phyloP scores from a whole-genome alignment of 148 eudicot species.

The Amaranthus cruentus region DNA sequence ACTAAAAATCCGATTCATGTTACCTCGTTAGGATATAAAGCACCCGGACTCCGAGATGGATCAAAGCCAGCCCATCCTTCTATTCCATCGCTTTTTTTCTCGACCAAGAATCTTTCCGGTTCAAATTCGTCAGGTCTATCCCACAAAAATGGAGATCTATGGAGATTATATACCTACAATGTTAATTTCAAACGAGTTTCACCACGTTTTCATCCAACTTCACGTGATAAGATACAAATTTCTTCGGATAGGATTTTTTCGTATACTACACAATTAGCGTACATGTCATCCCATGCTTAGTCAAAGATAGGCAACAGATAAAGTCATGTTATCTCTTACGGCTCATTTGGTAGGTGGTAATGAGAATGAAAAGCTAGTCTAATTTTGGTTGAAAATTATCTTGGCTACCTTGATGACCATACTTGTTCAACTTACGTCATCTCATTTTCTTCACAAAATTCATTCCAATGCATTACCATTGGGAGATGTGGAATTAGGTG shows the following conservation, averaged over 20 bases:
- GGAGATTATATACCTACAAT: slow-evolving; percentile 89
- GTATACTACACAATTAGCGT: background rate
- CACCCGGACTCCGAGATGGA: slow-evolving; percentile 96
- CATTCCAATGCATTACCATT: too few relatives aligned
- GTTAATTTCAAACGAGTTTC: background rate
- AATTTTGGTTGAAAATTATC: too few relatives aligned
- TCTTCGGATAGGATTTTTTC: background rate
- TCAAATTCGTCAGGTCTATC: slow-evolving; percentile 79
- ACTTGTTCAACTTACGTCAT: too few relatives aligned
- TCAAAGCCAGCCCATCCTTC: slow-evolving; percentile 97
- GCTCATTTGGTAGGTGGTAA: too few relatives aligned
- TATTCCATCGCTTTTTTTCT: slow-evolving; percentile 48
- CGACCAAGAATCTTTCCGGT: slow-evolving; percentile 77
- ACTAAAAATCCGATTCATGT: background rate
- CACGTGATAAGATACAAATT: background rate
- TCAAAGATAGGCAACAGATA: too few relatives aligned
- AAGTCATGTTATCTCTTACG: too few relatives aligned
- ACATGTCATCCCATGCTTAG: too few relatives aligned
- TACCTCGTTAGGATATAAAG: slow-evolving; percentile 96
- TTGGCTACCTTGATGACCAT: too few relatives aligned
- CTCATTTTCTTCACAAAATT: too few relatives aligned
- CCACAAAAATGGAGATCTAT: slow-evolving; percentile 95
- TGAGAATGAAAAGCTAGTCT: too few relatives aligned
- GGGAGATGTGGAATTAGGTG: too few relatives aligned
- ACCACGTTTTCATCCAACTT: background rate